Conservation (phyloP, 2,329 filamentous ascomycete genomes). For the Sporothrix brunneoviolacea region DNA sequence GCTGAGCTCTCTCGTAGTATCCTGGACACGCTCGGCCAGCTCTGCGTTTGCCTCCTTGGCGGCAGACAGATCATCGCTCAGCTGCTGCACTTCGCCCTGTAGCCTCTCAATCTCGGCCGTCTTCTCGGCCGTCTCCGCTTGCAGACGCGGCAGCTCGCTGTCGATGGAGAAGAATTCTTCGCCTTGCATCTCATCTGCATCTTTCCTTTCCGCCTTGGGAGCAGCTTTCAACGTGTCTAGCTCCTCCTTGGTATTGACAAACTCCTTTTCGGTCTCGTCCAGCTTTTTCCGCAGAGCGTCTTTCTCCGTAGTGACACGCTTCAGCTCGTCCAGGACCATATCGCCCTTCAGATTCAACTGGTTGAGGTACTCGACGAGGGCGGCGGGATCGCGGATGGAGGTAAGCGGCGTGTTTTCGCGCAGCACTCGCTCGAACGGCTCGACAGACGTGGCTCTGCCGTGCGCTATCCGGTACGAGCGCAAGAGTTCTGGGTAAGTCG, state of each 20-base stretch:
- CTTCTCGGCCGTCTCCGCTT: conserved; percentile 62
- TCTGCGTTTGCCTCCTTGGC: conserved; percentile 63
- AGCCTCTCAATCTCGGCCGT: conserved; percentile 65
- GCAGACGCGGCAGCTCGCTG: conserved; percentile 74
- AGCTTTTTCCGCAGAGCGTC: conserved; percentile 73
- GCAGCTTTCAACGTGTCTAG: conserved; percentile 41
- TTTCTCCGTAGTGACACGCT: conserved; percentile 74
- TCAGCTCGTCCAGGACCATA: conserved; percentile 91
- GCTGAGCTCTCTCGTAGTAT: conserved; percentile 56
- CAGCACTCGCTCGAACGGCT: conserved; percentile 85
- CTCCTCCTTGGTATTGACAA: conserved; percentile 62
- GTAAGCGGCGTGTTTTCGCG: conserved; percentile 89
- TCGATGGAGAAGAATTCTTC: conserved; percentile 93
- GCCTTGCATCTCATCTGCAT: conserved; percentile 19
- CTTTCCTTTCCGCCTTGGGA: conserved; percentile 21
- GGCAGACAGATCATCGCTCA: conserved; percentile 60
- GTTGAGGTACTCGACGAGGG: conserved; percentile 82
- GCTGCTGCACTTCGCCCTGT: conserved; percentile 56
- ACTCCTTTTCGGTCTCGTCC: conserved; percentile 59
- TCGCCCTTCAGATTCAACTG: conserved; percentile 80
- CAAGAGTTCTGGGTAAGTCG: conserved; percentile 84
- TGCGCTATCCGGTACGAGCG: conserved; percentile 91
- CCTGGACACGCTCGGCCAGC: conserved; percentile 62
- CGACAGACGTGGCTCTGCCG: conserved; percentile 76
- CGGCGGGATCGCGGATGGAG: conserved; percentile 77